Conservation (phyloP, 2,329 filamentous ascomycete genomes). For the Purpureocillium lavendulum region DNA sequence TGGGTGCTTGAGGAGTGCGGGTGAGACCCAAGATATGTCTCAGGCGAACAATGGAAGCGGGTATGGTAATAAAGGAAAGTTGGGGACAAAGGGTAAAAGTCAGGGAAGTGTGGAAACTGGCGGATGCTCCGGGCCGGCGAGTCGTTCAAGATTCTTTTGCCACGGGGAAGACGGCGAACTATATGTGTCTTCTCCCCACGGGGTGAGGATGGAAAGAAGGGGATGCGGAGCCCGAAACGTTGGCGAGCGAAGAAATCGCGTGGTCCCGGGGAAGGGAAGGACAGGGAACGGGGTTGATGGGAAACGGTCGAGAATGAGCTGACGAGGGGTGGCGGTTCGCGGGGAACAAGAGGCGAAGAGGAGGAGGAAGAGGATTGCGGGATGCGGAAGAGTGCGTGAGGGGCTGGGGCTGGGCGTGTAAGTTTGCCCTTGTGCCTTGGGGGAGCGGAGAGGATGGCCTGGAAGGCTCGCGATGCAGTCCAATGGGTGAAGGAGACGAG, state of each 20-base stretch:
- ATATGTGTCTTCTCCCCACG: conserved; percentile 1
- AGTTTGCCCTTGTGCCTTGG: background rate
- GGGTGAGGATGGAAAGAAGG: background rate
- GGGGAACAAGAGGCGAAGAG: background rate
- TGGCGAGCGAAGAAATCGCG: too few relatives aligned
- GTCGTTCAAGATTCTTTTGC: background rate
- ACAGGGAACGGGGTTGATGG: background rate
- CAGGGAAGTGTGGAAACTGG: background rate
- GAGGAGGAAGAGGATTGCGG: background rate
- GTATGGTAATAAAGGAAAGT: background rate
- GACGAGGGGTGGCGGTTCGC: background rate
- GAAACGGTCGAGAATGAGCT: background rate
- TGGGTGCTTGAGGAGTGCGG: conserved; percentile 11
- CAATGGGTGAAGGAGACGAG: background rate
- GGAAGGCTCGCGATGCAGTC: too few relatives aligned
- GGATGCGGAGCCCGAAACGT: too few relatives aligned
- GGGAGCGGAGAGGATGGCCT: too few relatives aligned
- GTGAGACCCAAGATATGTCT: background rate
- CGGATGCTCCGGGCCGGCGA: background rate
- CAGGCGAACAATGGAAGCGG: background rate
- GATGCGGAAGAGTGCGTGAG: too few relatives aligned
- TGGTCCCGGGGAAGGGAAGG: background rate
- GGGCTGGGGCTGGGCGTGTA: background rate
- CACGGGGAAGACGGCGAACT: background rate
- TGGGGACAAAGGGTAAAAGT: too few relatives aligned